phyloP scores from a whole-genome alignment of 148 eudicot species.

The Mesembryanthemum crystallinum region DNA sequence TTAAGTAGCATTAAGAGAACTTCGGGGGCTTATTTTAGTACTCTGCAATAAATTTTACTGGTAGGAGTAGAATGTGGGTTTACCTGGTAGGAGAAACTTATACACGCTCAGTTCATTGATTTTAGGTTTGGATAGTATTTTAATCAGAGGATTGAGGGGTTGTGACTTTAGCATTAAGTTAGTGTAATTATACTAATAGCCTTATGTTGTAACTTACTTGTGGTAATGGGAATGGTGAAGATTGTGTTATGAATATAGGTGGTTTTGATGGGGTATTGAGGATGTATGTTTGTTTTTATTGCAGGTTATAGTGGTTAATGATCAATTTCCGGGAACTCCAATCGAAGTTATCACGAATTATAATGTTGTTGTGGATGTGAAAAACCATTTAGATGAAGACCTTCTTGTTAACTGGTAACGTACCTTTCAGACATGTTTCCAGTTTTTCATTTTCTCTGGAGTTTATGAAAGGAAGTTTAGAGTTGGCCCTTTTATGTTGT shows the following conservation, averaged over 20 bases:
- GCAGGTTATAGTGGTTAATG: constrained; percentile 86
- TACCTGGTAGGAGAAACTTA: not conserved
- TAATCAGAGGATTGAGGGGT: not conserved
- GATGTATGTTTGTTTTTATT: constrained; percentile 7
- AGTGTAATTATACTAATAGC: too few species aligned
- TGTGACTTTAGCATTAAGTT: not conserved
- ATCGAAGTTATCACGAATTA: constrained; percentile 70
- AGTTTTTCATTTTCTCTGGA: not conserved
- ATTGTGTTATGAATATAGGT: not conserved
- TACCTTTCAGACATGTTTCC: not conserved
- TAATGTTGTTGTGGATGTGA: constrained; percentile 67
- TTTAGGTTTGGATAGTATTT: not conserved
- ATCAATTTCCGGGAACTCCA: constrained; percentile 69
- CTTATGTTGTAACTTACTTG: not conserved
- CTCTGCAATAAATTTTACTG: not conserved
- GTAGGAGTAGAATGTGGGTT: not conserved
- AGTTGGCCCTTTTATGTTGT: not conserved
- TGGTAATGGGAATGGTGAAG: not conserved
- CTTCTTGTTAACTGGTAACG: constrained; percentile 71
- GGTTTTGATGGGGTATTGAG: not conserved
- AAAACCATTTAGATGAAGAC: constrained; percentile 71
- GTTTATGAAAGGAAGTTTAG: not conserved
- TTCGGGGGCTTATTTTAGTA: too few species aligned
- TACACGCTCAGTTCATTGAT: not conserved
- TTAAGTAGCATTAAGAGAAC: not conserved